Evolutionary conservation across 2,329 filamentous ascomycete genomes (phyloP), one percentile per base, ranked within the genome.

Genomic region (Sporothrix brunneoviolacea): DNA sequence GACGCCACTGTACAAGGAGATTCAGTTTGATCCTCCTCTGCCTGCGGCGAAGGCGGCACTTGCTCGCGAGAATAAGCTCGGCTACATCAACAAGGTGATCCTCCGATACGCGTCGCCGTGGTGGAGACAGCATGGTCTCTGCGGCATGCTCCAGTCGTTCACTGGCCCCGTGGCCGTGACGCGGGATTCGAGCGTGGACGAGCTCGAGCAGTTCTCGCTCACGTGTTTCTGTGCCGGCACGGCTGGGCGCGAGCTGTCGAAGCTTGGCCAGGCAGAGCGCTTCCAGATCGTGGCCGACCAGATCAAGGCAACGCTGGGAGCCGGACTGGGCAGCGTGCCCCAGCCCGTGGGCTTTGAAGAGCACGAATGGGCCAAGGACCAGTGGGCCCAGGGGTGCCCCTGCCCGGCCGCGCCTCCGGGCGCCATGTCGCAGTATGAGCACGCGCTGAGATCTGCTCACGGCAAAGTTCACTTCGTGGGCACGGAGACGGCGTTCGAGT

Each of bases 61-160:
- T 10, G 24, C 48, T 8, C 28, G 56, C 0, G 53, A 57, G 2
- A 77, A 75, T 55, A 58, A 60, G n/a, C 58, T 62, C 35, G 75
- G 76, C 3, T 71, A 72, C 53, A 76, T 77, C 56, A 70, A 68
- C 44, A 80, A 81, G 59, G 70, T 69, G 6, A 75, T 80, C 47
- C 57, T 72, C 27, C 57, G 61, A 6, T 76, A 70, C 58, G 57
- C 58, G 13, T 50, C 58, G 4, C 68, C 73, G 0, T 76, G 64
- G 56, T 71, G 68, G 69, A 53, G 57, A 21, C 51, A 59, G 3
- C 52, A 49, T 1, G 69, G 71, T 0, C 66, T 72, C 32, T 74
- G 69, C 52, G 78, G 77, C 3, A 62, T 71, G 38, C 15, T 42
- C 12, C 45, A 52, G 46, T 52, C 49, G 21, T 54, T 52, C 22